Conservation (phyloP, 2,329 filamentous ascomycete species). For the Fusarium proliferatum region DNA sequence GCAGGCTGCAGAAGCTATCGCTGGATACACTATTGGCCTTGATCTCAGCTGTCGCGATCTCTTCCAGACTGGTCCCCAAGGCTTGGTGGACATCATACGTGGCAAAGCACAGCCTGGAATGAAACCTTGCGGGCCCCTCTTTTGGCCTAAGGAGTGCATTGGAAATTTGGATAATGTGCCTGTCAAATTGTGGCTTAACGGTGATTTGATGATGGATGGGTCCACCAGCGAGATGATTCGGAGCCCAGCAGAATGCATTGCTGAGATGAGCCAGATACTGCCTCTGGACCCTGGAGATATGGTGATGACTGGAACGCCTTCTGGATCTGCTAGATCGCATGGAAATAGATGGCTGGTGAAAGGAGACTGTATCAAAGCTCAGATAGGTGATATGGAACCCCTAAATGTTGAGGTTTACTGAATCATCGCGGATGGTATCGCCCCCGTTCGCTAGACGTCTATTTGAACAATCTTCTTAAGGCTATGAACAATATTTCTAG, state of each 20-base stretch:
- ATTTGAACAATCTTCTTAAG: no score
- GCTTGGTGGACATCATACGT: background rate
- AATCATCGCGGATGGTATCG: no score
- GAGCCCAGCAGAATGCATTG: background rate
- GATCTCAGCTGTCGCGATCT: background rate
- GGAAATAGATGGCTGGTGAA: background rate
- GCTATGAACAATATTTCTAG: fast-evolving
- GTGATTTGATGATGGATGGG: background rate
- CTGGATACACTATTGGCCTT: background rate
- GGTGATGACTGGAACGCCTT: background rate
- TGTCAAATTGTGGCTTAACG: background rate
- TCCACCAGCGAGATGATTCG: background rate
- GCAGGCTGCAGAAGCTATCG: background rate
- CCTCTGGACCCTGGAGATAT: slow-evolving; percentile 3
- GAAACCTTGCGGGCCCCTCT: background rate
- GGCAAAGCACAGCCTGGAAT: slow-evolving; percentile 9
- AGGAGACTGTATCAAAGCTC: background rate
- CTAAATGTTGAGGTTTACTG: background rate
- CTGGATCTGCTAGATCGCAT: background rate
- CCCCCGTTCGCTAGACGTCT: no score
- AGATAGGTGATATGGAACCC: background rate
- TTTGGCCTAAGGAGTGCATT: background rate
- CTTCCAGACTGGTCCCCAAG: background rate
- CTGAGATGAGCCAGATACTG: background rate
- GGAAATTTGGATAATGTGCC: background rate